Conservation (phyloP, 2,329 filamentous ascomycete genomes). For the Acarospora socialis region DNA sequence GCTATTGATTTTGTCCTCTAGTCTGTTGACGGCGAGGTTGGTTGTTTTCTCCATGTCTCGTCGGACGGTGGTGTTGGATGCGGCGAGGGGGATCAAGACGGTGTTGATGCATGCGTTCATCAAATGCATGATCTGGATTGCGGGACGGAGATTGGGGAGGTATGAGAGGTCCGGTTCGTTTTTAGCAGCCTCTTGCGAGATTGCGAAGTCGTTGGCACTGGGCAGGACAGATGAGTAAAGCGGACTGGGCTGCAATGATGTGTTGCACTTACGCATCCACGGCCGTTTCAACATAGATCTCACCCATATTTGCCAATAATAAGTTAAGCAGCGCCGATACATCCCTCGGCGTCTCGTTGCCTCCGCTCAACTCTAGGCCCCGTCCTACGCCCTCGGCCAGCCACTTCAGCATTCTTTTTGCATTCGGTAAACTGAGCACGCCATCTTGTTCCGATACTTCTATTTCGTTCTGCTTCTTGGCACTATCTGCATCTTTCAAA, state of each 20-base stretch:
- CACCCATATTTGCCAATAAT: constrained; percentile 74
- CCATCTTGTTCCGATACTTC: constrained; percentile 88
- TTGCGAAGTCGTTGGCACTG: constrained; percentile 60
- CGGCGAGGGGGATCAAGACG: constrained; percentile 77
- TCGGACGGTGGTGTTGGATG: constrained; percentile 78
- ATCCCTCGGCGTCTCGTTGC: constrained; percentile 84
- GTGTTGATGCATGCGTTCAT: constrained; percentile 87
- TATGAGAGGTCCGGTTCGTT: constrained; percentile 79
- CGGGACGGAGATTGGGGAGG: constrained; percentile 61
- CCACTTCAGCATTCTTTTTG: constrained; percentile 98
- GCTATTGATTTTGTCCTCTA: constrained; percentile 70
- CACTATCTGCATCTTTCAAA: constrained; percentile 54
- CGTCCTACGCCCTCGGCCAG: constrained; percentile 86
- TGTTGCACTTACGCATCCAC: constrained; percentile 38
- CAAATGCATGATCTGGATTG: constrained; percentile 79
- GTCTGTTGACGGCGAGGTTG: constrained; percentile 54
- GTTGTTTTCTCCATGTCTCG: constrained; percentile 79
- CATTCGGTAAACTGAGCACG: constrained; percentile 62
- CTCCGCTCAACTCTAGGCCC: constrained; percentile 76
- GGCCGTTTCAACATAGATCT: constrained; percentile 56
- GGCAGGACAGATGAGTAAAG: no score
- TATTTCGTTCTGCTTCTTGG: constrained; percentile 65
- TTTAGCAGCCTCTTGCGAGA: constrained; percentile 63
- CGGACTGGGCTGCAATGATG: constrained; percentile 44
- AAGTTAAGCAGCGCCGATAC: constrained; percentile 73